Base-by-base conservation (phyloP, 208 protist genomes). In the Crithidia thermophila region DNA sequence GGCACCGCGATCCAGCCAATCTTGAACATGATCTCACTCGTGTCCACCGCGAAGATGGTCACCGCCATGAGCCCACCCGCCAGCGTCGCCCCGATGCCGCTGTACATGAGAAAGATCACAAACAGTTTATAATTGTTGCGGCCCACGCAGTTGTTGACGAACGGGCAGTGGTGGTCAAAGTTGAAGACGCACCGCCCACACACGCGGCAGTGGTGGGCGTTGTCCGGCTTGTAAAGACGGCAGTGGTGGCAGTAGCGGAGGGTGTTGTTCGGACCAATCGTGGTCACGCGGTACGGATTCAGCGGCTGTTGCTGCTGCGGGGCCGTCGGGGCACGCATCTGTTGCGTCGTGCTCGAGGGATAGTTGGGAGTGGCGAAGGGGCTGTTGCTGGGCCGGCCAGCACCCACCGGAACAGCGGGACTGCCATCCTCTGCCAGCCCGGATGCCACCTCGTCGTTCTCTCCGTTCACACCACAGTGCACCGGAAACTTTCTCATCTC, bases 81-180 rank as follows among this genome's bases (percentile, higher is more conserved):
- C 6, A 83, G 1, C 18, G 58, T 49, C 28, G 66, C 55, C 5
- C 64, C 81, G 0, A 88, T 27, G n/a, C 58, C 58, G 46, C 37
- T 55, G 61, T 94, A 92, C 3, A 91, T 31, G 16, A 97, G 52
- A 59, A 94, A 92, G 8, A 93, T 18, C 4, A 95, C 20, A 53
- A 96, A 97, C 13, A 89, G 62, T 60, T 94, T 93, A 57, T 94
- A 92, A 72, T 95, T 98, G 37, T 88, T 77, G 59, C 79, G 81
- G 7, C 91, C 89, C 8, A 97, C 86, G 56, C 94, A 98, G 69
- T 96, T 98, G 67, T 96, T 96, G 16, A 98, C 42, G 28, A 81
- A 94, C 16, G 85, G 88, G 75, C 94, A 98, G 77, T 98, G 94
- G 60, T 98, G 94, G 67, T 98, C 94, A 60, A 97, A 94, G 52